Conservation (phyloP, 768 basidiomycete genomes). For the Pulveroboletus ravenelii region DNA sequence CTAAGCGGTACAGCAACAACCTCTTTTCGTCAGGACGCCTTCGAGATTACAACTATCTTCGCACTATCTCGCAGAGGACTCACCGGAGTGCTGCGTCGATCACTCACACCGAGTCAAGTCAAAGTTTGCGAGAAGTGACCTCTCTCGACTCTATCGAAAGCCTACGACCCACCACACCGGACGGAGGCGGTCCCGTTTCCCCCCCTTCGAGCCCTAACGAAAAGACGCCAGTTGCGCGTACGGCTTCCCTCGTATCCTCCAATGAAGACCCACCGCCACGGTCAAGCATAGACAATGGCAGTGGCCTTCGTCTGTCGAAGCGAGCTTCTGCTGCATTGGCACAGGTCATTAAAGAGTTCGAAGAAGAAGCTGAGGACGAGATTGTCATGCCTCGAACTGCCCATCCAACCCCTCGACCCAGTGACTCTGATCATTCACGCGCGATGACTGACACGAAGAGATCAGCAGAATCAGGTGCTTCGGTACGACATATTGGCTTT, state of each 20-base stretch:
- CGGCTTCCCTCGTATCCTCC: constrained; percentile 39
- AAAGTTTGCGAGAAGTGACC: constrained; percentile 43
- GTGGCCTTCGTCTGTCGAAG: constrained; percentile 38
- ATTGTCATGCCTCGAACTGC: constrained; percentile 68
- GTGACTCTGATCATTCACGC: constrained; percentile 25
- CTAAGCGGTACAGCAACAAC: constrained; percentile 81
- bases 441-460: constrained; percentile 17
- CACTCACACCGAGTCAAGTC: constrained; percentile 43
- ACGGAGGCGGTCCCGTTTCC: constrained; percentile 40
- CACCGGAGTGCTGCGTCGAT: constrained; percentile 37
- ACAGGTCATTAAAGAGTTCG: constrained; percentile 71
- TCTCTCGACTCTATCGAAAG: constrained; percentile 42
- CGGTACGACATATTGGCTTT: constrained; percentile 20
- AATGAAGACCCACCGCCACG: constrained; percentile 26
- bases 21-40: constrained; percentile 79
- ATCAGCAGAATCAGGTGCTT: constrained; percentile 14
- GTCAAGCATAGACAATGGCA: constrained; percentile 10
- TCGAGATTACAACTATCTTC: constrained; percentile 68
- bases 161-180: constrained; percentile 53
- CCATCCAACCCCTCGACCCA: constrained; percentile 39
- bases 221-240: constrained; percentile 36
- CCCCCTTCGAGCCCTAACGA: constrained; percentile 42
- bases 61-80: constrained; percentile 46
- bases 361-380: constrained; percentile 70
- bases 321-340: constrained; percentile 68